Percentiles rank a stretch among this genome's conserved stretches.
phyloP scores from a whole-genome alignment of 2,329 filamentous ascomycete species.

The Hymenoscyphus salicellus region DNA sequence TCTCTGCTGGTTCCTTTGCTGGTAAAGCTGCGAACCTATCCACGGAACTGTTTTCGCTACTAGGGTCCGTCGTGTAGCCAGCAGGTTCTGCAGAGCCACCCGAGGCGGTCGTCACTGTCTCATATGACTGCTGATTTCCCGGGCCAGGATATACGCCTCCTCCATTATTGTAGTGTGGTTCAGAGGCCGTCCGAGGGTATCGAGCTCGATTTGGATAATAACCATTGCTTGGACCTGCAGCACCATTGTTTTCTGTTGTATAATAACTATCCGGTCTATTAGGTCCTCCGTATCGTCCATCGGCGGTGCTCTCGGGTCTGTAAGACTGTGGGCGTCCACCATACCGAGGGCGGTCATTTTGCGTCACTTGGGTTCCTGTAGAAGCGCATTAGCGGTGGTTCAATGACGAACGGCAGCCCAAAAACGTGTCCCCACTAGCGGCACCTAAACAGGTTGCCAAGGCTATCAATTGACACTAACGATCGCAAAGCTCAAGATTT shows the following conservation, averaged over 20 bases:
- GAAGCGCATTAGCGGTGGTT: constrained; percentile 21
- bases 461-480: constrained; percentile 13
- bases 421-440: constrained; percentile 4
- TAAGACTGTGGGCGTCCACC: constrained; percentile 35
- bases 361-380: constrained; percentile 34
- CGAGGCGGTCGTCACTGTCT: constrained; percentile 77
- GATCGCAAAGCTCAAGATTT: constrained; percentile 11
- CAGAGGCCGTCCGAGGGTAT: constrained; percentile 35
- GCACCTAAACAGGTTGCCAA: constrained; percentile 10
- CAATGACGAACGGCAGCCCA: constrained; percentile 7
- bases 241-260: constrained; percentile 30
- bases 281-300: constrained; percentile 39
- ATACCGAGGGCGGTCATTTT: constrained; percentile 31
- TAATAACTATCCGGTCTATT: constrained; percentile 46
- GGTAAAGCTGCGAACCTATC: constrained; percentile 64
- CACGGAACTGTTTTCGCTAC: constrained; percentile 89
- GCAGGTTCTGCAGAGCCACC: constrained; percentile 70
- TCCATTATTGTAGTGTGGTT: constrained; percentile 33
- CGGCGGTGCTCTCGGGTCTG: constrained; percentile 27
- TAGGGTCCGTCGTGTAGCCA: constrained; percentile 79
- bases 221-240: constrained; percentile 30
- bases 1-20: constrained; percentile 53
- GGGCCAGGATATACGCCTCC: constrained; percentile 32
- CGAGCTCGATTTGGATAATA: constrained; percentile 35
- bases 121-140: constrained; percentile 58